Percentiles rank a stretch among this genome's conserved stretches.
These are phyloP conservation scores for Sphagnum contortum DNA, from an alignment of 225 moss, liverwort and hornwort species.

Conservation along the genomic window DNA sequence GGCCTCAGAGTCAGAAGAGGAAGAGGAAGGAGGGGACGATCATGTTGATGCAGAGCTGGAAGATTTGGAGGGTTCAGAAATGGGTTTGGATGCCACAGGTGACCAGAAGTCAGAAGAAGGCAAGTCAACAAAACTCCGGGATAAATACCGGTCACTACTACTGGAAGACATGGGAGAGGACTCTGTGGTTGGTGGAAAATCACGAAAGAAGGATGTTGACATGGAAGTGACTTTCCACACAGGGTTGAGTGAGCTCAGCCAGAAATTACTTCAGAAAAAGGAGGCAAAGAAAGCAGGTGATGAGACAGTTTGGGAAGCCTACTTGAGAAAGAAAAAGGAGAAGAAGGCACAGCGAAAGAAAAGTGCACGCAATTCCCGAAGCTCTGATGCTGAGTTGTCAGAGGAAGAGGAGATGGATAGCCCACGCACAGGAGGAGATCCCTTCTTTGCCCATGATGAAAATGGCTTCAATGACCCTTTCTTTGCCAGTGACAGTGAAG, in stretches of 20 bases:
- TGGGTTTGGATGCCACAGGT: slow-evolving; percentile 13
- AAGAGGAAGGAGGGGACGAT: slow-evolving; percentile 22
- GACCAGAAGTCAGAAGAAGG: slow-evolving; percentile 15
- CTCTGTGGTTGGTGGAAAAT: slow-evolving; percentile 26
- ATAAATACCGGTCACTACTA: slow-evolving; percentile 70
- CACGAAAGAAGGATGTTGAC: slow-evolving; percentile 62
- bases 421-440: slow-evolving; percentile 31
- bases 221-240: slow-evolving; percentile 96
- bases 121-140: slow-evolving; percentile 34
- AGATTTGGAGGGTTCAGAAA: slow-evolving; percentile 25
- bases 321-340: slow-evolving; percentile 82
- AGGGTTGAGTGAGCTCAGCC: slow-evolving; percentile 80
- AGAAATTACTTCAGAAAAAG: slow-evolving; percentile 61
- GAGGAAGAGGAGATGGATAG: slow-evolving; percentile 41
- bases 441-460: slow-evolving; percentile 49
- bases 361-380: slow-evolving; percentile 33
- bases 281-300: slow-evolving; percentile 58
- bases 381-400: slow-evolving; percentile 36
- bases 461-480: slow-evolving; percentile 52
- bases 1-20: slow-evolving; percentile 60
- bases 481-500: slow-evolving; percentile 37
- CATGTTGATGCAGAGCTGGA: slow-evolving; percentile 11
- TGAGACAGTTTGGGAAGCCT: slow-evolving; percentile 92
- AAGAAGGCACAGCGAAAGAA: slow-evolving; percentile 61
- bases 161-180: slow-evolving; percentile 33